Evolutionary conservation across 1,284 basidiomycete genomes (phyloP).

Genomic region (Bjerkandera adusta): DNA sequence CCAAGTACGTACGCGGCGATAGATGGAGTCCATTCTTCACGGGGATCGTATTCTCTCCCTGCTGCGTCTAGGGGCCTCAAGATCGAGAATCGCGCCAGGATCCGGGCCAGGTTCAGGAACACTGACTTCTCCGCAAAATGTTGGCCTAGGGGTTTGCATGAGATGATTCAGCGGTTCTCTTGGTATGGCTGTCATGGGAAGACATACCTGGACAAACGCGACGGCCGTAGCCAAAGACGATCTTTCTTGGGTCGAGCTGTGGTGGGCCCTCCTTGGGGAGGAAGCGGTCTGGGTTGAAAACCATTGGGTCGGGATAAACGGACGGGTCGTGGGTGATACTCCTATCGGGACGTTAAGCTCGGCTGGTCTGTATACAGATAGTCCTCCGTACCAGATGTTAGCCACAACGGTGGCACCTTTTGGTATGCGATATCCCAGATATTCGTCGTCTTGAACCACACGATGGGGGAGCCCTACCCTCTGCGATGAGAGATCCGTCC

Average conservation of each 20-base stretch:
- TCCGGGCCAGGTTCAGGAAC: conserved; percentile 21
- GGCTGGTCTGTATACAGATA: conserved; percentile 21
- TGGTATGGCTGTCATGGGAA: too few species aligned
- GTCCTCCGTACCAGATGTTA: conserved; percentile 12
- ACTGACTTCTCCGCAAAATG: conserved; percentile 22
- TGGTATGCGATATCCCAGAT: conserved; percentile 23
- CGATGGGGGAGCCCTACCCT: conserved; percentile 22
- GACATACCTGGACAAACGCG: conserved; percentile 15
- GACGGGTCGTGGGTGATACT: conserved; percentile 41
- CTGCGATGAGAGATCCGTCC: too few species aligned
- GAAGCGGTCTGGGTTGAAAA: conserved; percentile 42
- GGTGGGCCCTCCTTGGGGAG: conserved; percentile 13
- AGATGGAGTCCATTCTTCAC: neutral
- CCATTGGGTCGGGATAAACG: conserved; percentile 31
- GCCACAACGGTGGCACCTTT: conserved; percentile 22
- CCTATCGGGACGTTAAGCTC: conserved; percentile 22
- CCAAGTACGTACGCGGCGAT: neutral
- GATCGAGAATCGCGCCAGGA: conserved; percentile 23
- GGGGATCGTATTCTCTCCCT: conserved; percentile 5
- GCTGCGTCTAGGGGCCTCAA: conserved; percentile 12
- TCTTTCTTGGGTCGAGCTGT: conserved; percentile 8
- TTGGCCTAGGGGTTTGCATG: conserved; percentile 8
- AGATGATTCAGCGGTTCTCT: neutral
- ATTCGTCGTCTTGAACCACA: conserved; percentile 16
- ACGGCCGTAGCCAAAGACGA: conserved; percentile 17